phyloP scores from a whole-genome alignment of 176 grass and related monocot genomes.

The Triticum monococcum region DNA sequence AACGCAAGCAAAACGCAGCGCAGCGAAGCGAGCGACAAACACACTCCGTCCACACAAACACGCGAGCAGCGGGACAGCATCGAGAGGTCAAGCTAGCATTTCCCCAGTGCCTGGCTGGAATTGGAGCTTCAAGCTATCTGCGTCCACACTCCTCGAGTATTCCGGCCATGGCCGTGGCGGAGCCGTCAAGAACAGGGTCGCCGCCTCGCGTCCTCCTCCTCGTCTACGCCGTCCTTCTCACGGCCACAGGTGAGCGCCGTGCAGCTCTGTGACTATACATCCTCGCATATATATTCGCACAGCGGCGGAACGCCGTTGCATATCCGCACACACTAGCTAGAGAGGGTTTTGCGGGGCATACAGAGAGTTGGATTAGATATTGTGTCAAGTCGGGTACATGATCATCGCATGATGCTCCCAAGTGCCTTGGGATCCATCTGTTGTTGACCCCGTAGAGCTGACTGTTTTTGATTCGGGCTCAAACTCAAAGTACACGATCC shows the following conservation, averaged over 20 bases:
- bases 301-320: not conserved
- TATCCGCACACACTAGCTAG: not conserved
- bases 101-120: not conserved
- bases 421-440: not conserved
- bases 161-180: conserved; percentile 22
- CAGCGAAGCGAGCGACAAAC: too few species aligned
- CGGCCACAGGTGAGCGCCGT: conserved; percentile 29
- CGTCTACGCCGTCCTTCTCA: not conserved
- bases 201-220: not conserved
- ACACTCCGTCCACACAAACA: not conserved
- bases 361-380: not conserved
- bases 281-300: not conserved
- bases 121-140: not conserved
- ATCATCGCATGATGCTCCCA: not conserved
- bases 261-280: too few species aligned
- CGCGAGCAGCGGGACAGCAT: not conserved
- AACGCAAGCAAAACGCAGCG: not conserved
- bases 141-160: not conserved
- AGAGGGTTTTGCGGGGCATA: not conserved
- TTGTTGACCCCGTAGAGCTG: not conserved
- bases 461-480: not conserved
- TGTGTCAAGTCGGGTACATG: not conserved
- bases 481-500: not conserved
- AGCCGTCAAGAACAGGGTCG: not conserved
- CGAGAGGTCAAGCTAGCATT: not conserved